Evolutionary conservation across 1,139 yeast genomes (phyloP), one percentile per base, ranked within the genome.

Genomic region (Candida sanyaensis): DNA sequence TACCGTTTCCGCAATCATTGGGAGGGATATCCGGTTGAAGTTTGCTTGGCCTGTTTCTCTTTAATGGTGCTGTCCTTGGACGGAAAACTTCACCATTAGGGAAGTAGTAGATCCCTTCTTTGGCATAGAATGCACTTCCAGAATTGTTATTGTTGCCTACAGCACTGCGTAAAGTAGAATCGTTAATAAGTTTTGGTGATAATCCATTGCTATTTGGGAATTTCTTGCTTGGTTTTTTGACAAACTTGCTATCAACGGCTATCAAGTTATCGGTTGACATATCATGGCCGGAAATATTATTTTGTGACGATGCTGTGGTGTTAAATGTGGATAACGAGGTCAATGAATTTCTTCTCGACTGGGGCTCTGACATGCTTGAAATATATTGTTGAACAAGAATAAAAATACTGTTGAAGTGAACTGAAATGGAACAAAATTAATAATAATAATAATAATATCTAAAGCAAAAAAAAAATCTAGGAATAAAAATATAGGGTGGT

Each of bases 81-180:
- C 78, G 63, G 57, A 79, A 80, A 4, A 78, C 70, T 56, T 79
- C 84, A 43, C 84, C 84, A 57, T 80, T 79, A 10, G 84, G 83
- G 55, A 79, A 80, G 52, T 67, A 72, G 56, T 71, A 78, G 44
- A 46, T 48, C 13, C 51, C 54, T 41, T 45, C 54, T 33, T 47
- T 50, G 2, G 54, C 39, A 32, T 47, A 47, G 36, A 39, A 50
- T 6, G 46, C 39, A 27, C 41, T 32, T 13, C 49, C 45, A 6
- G 34, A 27, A 36, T 28, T 40, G 33, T 21, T 43, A 30, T 17
- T 33, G 26, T 26, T 32, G 11, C 31, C 27, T 9, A 30, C 13
- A 12, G 12, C 28, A 37, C 31, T 37, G 21, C 47, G 45, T 10
- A 43, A 43, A 24, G 37, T 37, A 2, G 42, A 24, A 17, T 43